These are phyloP conservation scores for Dioscorea dumetorum DNA, from an alignment of 106 monocot genomes.

Conservation along the genomic window DNA sequence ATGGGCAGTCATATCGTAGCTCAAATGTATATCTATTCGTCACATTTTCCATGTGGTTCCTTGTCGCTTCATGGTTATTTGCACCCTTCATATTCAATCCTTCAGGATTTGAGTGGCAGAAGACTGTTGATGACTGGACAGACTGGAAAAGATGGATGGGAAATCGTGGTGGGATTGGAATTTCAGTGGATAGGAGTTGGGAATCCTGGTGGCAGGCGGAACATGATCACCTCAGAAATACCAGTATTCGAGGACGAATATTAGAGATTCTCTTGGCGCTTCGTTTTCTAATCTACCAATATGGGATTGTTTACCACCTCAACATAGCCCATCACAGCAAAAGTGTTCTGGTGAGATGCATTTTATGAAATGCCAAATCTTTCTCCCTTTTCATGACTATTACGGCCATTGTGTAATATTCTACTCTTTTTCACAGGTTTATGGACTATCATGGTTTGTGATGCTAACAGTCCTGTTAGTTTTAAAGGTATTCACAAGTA, in stretches of 20 bases:
- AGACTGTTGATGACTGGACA: slow-evolving; percentile 90
- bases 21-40: slow-evolving; percentile 73
- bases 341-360: slow-evolving; percentile 62
- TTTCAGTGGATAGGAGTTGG: slow-evolving; percentile 68
- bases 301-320: slow-evolving; percentile 95
- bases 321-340: slow-evolving; percentile 69
- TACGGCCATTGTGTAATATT: slow-evolving; percentile 6
- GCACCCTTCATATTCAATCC: slow-evolving; percentile 91
- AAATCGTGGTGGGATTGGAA: slow-evolving; percentile 85
- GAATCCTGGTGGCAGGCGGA: slow-evolving; percentile 94
- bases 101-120: slow-evolving; percentile 92
- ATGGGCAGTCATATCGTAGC: slow-evolving; percentile 58
- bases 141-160: slow-evolving; percentile 97
- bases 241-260: slow-evolving; percentile 43
- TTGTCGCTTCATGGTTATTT: slow-evolving; percentile 91
- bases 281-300: slow-evolving; percentile 85
- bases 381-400: background rate
- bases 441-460: slow-evolving; percentile 89
- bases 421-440: slow-evolving; percentile 45
- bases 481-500: slow-evolving; percentile 46
- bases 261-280: slow-evolving; percentile 75
- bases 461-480: slow-evolving; percentile 77
- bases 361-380: background rate
- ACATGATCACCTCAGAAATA: slow-evolving; percentile 67
- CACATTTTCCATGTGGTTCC: slow-evolving; percentile 89